A percentile compares a stretch with the other conserved stretches of the same genome.
phyloP scores from a whole-genome alignment of 2,329 filamentous ascomycete genomes.

The Fusarium pseudocircinatum region DNA sequence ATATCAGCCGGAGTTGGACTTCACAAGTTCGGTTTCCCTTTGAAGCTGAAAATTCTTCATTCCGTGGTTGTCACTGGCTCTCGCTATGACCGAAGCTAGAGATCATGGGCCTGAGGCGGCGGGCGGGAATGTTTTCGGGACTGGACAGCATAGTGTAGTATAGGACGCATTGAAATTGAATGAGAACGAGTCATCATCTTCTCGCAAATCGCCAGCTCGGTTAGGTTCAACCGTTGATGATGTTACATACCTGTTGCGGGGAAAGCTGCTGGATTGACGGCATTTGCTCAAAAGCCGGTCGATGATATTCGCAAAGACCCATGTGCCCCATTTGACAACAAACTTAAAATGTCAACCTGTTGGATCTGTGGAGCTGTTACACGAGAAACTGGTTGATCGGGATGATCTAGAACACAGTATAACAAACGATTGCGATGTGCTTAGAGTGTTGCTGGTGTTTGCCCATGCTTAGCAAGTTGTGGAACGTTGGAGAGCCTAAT shows the following conservation, averaged over 20 bases:
- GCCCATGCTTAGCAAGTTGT: neutral
- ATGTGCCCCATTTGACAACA: neutral
- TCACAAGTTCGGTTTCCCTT: conserved; percentile 23
- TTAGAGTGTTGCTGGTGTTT: neutral
- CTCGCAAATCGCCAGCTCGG: neutral
- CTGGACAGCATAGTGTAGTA: neutral
- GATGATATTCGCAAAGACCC: conserved; percentile 1
- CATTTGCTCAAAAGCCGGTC: neutral
- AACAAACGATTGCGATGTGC: neutral
- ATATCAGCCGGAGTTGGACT: conserved; percentile 13
- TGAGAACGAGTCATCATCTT: conserved; percentile 15
- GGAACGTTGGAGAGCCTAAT: neutral
- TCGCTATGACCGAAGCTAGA: conserved; percentile 29
- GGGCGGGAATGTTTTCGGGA: neutral
- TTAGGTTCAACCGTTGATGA: conserved; percentile 1
- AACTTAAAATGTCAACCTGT: neutral
- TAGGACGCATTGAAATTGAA: neutral
- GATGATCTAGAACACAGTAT: neutral
- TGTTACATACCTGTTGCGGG: conserved; percentile 18
- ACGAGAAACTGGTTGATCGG: neutral
- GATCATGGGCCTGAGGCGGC: neutral
- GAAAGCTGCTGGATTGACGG: conserved; percentile 5
- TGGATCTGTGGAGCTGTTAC: neutral
- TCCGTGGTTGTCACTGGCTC: conserved; percentile 3
- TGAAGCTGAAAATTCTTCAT: conserved; percentile 26